phyloP scores from a whole-genome alignment of 768 basidiomycete species.

The Termitomyces sp. region DNA sequence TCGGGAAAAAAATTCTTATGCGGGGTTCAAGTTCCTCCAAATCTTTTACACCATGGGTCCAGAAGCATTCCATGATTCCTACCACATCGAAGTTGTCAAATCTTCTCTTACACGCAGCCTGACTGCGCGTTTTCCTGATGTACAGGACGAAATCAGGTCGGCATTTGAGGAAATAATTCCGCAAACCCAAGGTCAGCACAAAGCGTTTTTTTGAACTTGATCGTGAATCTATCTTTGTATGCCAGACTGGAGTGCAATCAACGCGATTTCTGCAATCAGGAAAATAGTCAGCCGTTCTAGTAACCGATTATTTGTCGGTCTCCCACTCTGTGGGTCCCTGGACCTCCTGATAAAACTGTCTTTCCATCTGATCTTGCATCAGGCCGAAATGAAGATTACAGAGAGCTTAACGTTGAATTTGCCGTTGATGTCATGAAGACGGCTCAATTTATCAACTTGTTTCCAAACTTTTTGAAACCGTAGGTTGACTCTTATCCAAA shows the following conservation, averaged over 20 bases:
- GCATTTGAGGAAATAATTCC: conserved; percentile 36
- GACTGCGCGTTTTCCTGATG: conserved; percentile 26
- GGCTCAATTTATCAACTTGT: conserved; percentile 25
- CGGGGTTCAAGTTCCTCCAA: conserved; percentile 25
- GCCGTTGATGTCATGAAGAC: conserved; percentile 27
- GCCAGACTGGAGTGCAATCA: conserved; percentile 30
- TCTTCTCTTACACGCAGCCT: conserved; percentile 32
- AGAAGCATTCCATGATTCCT: conserved; percentile 20
- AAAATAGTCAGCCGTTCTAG: conserved; percentile 30
- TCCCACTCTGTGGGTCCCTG: conserved; percentile 33
- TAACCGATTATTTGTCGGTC: conserved; percentile 40
- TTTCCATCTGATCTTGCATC: neutral
- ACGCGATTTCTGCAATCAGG: conserved; percentile 21
- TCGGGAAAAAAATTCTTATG: neutral
- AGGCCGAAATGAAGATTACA: conserved; percentile 40
- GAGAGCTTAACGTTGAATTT: conserved; percentile 27
- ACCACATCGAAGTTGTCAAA: conserved; percentile 26
- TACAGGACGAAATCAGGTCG: conserved; percentile 37
- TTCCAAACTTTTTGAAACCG: conserved; percentile 20
- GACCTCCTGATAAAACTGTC: too few species aligned
- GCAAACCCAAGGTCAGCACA: conserved; percentile 17
- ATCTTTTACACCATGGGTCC: conserved; percentile 31
- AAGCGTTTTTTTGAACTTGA: too few species aligned
- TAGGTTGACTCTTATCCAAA: neutral
- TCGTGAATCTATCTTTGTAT: neutral